These are phyloP conservation scores for Mortierella sp. DNA, from an alignment of 371 early-diverging fungal genomes.

Conservation along the genomic window DNA sequence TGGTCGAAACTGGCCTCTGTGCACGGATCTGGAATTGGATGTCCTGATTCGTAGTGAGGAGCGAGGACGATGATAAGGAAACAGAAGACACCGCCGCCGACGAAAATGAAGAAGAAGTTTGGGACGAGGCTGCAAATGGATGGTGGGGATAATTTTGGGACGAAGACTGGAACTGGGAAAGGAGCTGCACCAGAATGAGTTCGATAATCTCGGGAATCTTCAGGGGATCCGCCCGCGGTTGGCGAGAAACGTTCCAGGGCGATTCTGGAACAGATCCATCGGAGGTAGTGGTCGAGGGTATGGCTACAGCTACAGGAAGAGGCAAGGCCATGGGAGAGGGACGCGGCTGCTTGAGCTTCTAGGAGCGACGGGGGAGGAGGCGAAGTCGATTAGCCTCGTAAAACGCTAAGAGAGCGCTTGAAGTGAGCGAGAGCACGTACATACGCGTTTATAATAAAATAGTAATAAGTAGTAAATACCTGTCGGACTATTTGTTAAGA, in stretches of 20 bases:
- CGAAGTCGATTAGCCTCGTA: no score
- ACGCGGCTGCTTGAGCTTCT: no score
- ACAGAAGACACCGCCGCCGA: conserved; percentile 1
- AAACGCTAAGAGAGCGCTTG: no score
- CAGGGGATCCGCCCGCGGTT: conserved; percentile 9
- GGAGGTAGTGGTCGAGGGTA: no score
- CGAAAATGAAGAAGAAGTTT: not conserved
- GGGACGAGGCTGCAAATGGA: conserved; percentile 1
- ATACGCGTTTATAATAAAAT: no score
- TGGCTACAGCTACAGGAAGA: no score
- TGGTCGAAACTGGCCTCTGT: conserved; percentile 18
- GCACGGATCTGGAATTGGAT: conserved; percentile 16
- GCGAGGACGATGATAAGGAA: not conserved
- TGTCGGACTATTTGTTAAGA: no score
- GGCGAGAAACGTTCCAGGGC: not conserved
- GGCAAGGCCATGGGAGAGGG: no score
- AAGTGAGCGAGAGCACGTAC: no score
- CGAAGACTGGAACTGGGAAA: conserved; percentile 15
- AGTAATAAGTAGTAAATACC: no score
- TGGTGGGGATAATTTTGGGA: conserved; percentile 4
- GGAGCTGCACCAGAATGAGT: conserved; percentile 17
- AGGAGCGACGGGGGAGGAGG: no score
- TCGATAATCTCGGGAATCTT: conserved; percentile 34
- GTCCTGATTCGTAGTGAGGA: not conserved
- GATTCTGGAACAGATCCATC: no score